Conservation (phyloP, 2,329 filamentous ascomycete genomes). For the Amesomyces nigricolor region DNA sequence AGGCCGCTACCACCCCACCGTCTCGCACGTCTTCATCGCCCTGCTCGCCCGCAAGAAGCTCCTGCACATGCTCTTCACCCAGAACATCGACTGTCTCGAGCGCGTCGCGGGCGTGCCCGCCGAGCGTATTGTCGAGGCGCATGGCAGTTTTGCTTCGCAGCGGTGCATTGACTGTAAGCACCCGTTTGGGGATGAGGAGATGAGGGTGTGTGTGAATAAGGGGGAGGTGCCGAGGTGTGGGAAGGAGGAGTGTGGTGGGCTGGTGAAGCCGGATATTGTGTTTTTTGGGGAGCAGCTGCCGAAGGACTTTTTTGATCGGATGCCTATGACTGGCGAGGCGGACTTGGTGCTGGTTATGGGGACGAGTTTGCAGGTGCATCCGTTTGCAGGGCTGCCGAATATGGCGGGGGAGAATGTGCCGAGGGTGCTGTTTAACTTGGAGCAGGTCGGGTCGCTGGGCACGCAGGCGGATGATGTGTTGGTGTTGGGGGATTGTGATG, state of each 20-base stretch:
- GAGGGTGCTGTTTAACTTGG: slow-evolving; percentile 80
- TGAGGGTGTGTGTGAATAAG: slow-evolving; percentile 62
- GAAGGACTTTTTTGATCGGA: slow-evolving; percentile 55
- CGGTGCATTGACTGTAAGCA: slow-evolving; percentile 82
- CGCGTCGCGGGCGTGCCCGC: slow-evolving; percentile 75
- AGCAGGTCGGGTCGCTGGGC: slow-evolving; percentile 75
- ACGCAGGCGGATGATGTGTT: slow-evolving; percentile 77
- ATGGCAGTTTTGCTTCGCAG: slow-evolving; percentile 90
- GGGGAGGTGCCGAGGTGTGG: slow-evolving; percentile 67
- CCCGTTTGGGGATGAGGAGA: slow-evolving; percentile 65
- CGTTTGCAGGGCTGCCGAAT: slow-evolving; percentile 76
- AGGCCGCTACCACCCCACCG: slow-evolving; percentile 75
- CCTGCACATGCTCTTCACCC: slow-evolving; percentile 83
- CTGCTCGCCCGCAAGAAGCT: slow-evolving; percentile 74
- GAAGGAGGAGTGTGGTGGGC: slow-evolving; percentile 56
- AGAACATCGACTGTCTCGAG: slow-evolving; percentile 97
- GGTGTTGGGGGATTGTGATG: slow-evolving; percentile 75
- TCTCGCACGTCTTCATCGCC: slow-evolving; percentile 83
- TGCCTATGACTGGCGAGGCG: slow-evolving; percentile 41
- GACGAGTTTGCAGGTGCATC: slow-evolving; percentile 80
- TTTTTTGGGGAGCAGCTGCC: slow-evolving; percentile 74
- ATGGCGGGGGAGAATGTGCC: slow-evolving; percentile 59
- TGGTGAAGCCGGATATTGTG: slow-evolving; percentile 91
- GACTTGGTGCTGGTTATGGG: slow-evolving; percentile 75
- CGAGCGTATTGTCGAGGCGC: slow-evolving; percentile 82